phyloP scores from a whole-genome alignment of 495 filamentous ascomycete genomes.

The Penicillium taxi region DNA sequence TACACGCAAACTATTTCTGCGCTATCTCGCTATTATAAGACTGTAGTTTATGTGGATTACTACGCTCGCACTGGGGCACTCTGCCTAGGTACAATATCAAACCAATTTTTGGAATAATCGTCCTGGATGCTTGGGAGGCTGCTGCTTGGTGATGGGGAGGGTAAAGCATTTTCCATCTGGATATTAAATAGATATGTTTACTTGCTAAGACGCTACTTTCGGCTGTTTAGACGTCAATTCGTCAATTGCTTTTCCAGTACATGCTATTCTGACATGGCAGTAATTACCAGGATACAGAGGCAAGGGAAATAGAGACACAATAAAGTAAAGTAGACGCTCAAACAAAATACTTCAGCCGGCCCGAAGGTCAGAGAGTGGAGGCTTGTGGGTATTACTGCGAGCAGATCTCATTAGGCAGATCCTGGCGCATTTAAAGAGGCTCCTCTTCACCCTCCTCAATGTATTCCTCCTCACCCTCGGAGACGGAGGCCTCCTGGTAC shows the following conservation, averaged over 20 bases:
- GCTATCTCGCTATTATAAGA: slow-evolving; percentile 50
- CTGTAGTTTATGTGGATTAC: slow-evolving; percentile 34
- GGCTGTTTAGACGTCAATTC: slow-evolving; percentile 12
- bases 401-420: slow-evolving; percentile 26
- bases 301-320: slow-evolving; percentile 38
- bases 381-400: slow-evolving; percentile 40
- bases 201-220: slow-evolving; percentile 1
- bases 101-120: slow-evolving; percentile 49
- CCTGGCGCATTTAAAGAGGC: slow-evolving; percentile 31
- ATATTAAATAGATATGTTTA: slow-evolving; percentile 33
- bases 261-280: slow-evolving; percentile 31
- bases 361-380: slow-evolving; percentile 29
- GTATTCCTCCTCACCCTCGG: slow-evolving; percentile 65
- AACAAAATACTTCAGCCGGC: slow-evolving; percentile 31
- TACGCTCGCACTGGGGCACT: slow-evolving; percentile 41
- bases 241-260: slow-evolving; percentile 36
- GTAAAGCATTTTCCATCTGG: slow-evolving; percentile 51
- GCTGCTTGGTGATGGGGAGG: slow-evolving; percentile 51
- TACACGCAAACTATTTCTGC: slow-evolving; percentile 45
- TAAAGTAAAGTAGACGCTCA: slow-evolving; percentile 39
- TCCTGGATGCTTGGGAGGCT: slow-evolving; percentile 47
- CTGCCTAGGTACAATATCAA: slow-evolving; percentile 56
- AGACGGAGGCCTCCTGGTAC: slow-evolving; percentile 96
- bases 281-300: slow-evolving; percentile 20
- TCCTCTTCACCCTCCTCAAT: slow-evolving; percentile 39